These are phyloP conservation scores for Rhododendron henanense DNA, from an alignment of 148 eudicot species.

Conservation along the genomic window DNA sequence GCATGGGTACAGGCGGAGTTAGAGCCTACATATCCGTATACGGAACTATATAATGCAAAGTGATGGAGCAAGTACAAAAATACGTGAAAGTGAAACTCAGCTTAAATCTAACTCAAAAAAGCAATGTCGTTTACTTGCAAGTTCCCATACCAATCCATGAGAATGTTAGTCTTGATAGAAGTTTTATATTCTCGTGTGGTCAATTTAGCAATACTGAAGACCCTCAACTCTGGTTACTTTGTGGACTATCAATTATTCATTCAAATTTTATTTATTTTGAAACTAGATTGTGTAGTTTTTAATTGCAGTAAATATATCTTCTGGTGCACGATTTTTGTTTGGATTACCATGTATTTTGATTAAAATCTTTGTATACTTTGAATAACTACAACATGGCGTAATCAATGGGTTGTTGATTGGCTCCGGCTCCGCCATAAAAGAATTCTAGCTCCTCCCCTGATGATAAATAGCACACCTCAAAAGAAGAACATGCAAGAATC, in stretches of 20 bases:
- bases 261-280: not conserved
- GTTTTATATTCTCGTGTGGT: not conserved
- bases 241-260: not conserved
- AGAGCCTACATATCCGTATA: not conserved
- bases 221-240: not conserved
- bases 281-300: not conserved
- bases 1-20: not conserved
- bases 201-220: slow-evolving; percentile 1
- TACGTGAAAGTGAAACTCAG: not conserved
- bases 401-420: too few species aligned
- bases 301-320: not conserved
- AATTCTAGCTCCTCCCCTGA: not conserved
- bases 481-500: slow-evolving; percentile 1
- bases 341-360: not conserved
- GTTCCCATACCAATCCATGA: not conserved
- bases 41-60: not conserved
- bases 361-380: not conserved
- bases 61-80: not conserved
- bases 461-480: not conserved
- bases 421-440: too few species aligned
- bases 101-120: not conserved
- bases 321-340: not conserved
- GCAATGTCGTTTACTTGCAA: not conserved
- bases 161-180: not conserved
- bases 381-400: not conserved